Evolutionary conservation across 257 asterid species (phyloP).

Genomic region (Scutellaria barbata): DNA sequence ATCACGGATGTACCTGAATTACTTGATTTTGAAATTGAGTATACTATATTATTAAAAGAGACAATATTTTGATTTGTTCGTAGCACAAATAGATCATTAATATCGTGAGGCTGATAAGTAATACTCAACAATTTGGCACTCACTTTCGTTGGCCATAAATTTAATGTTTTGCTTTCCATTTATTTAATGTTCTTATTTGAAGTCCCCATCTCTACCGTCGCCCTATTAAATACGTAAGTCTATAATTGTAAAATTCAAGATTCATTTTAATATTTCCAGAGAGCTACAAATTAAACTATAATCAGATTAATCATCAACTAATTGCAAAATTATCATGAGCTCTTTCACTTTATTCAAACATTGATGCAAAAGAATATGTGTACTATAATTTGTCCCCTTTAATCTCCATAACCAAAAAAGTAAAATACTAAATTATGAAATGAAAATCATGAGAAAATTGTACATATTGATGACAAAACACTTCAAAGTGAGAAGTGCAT

Average conservation of each 20-base stretch:
- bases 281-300: neutral
- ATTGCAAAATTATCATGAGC: neutral
- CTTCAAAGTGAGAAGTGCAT: conserved; percentile 28
- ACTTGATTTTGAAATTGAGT: no score
- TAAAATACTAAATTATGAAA: neutral
- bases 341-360: no score
- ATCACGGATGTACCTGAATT: no score
- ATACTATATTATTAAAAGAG: neutral
- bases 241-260: conserved; percentile 31
- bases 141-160: conserved; percentile 45
- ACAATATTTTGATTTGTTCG: neutral
- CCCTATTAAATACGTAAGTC: conserved; percentile 43
- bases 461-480: neutral
- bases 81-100: conserved; percentile 1
- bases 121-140: conserved; percentile 26
- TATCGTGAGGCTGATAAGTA: conserved; percentile 41
- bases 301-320: neutral
- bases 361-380: no score
- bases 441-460: neutral
- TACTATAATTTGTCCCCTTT: no score
- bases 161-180: conserved; percentile 42
- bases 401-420: no score
- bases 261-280: conserved; percentile 3
- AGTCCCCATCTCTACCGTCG: conserved; percentile 50
- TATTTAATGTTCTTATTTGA: conserved; percentile 47